These are phyloP conservation scores for Penicillium atrosanguineum DNA, from an alignment of 495 filamentous ascomycete species.

Conservation along the genomic window DNA sequence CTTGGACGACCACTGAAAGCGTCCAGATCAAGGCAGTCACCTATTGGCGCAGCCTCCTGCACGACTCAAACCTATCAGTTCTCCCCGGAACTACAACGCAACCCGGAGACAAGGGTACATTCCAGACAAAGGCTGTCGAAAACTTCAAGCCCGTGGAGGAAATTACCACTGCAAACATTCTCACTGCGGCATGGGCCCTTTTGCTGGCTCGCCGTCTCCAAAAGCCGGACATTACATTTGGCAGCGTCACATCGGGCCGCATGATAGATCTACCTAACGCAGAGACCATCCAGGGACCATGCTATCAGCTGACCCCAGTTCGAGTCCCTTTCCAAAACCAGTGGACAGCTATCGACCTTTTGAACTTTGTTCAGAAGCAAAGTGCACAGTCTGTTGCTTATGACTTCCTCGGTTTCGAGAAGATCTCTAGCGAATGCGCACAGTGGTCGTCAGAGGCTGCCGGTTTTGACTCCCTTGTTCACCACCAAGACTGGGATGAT, in stretches of 20 bases:
- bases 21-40: slow-evolving; percentile 19
- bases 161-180: slow-evolving; percentile 56
- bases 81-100: slow-evolving; percentile 33
- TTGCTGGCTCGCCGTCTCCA: slow-evolving; percentile 51
- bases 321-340: slow-evolving; percentile 29
- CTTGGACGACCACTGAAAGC: slow-evolving; percentile 11
- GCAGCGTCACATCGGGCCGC: slow-evolving; percentile 53
- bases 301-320: slow-evolving; percentile 37
- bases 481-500: slow-evolving; percentile 38
- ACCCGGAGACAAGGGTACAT: slow-evolving; percentile 36
- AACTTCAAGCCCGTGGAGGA: slow-evolving; percentile 41
- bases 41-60: slow-evolving; percentile 55
- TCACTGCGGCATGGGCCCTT: slow-evolving; percentile 62
- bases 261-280: slow-evolving; percentile 42
- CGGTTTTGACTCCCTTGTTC: slow-evolving; percentile 32
- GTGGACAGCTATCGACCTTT: slow-evolving; percentile 36
- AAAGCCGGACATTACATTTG: slow-evolving; percentile 56
- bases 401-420: slow-evolving; percentile 33
- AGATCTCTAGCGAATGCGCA: slow-evolving; percentile 25
- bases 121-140: slow-evolving; percentile 38
- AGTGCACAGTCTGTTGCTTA: slow-evolving; percentile 26
- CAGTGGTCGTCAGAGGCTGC: slow-evolving; percentile 18
- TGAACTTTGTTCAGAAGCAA: slow-evolving; percentile 34
- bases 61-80: slow-evolving; percentile 48
- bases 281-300: slow-evolving; percentile 46